Evolutionary conservation across 177 flowering plant genomes (phyloP).

Genomic region (Vitis hybrid): DNA sequence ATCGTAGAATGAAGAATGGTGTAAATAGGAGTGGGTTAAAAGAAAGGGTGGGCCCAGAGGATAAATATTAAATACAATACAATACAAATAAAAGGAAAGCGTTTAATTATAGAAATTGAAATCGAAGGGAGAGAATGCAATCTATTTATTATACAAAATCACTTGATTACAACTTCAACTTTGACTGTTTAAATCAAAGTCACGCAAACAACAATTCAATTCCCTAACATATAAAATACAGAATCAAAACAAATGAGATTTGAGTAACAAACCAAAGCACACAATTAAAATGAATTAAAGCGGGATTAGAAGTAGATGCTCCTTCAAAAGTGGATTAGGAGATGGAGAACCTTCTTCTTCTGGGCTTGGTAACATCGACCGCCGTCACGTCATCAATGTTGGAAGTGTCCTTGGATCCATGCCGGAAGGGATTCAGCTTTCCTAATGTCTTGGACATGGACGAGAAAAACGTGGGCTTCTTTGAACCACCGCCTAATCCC

Average conservation of each 20-base stretch:
- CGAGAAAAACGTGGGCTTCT: slow-evolving; percentile 65
- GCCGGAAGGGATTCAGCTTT: slow-evolving; percentile 82
- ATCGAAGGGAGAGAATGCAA: too few species aligned
- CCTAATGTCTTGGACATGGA: slow-evolving; percentile 86
- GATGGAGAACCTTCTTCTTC: slow-evolving; percentile 89
- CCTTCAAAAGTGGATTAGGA: slow-evolving; percentile 34
- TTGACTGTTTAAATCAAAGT: too few species aligned
- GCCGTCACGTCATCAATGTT: slow-evolving; percentile 46
- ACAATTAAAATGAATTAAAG: too few species aligned
- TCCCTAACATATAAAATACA: neutral
- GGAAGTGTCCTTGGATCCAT: slow-evolving; percentile 89
- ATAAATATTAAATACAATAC: too few species aligned
- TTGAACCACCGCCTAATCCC: slow-evolving; percentile 10
- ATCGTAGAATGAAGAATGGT: too few species aligned
- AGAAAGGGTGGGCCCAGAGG: too few species aligned
- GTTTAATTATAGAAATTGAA: too few species aligned
- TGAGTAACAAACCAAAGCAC: too few species aligned
- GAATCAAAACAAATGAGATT: neutral
- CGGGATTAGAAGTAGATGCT: neutral
- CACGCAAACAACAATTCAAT: neutral
- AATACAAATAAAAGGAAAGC: too few species aligned
- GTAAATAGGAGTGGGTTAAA: too few species aligned
- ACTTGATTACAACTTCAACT: too few species aligned
- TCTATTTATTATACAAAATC: too few species aligned
- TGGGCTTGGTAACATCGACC: slow-evolving; percentile 69